Evolutionary conservation across 2,329 filamentous ascomycete species (phyloP), one percentile per base, ranked within the genome.

Genomic region (Aspergillus sp.): DNA sequence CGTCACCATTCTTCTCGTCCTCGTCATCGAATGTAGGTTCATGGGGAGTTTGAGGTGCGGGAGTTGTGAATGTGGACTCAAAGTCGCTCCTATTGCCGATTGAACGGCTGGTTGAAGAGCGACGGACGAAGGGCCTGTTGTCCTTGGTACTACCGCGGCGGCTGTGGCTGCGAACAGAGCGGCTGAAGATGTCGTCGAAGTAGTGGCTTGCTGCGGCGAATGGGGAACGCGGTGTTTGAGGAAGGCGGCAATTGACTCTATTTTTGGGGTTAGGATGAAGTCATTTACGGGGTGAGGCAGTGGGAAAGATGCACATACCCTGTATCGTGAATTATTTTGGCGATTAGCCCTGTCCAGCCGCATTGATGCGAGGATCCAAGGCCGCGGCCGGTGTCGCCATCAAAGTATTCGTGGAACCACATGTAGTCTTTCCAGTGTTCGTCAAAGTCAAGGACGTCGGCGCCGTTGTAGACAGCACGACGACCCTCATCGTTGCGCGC

Each of bases 331-430:
- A 98, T 98, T 86, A 98, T 90, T 76, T 96, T 93, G 25, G 93
- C 93, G 73, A 98, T 92, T 65, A 98, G 77, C 23, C 93, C 93
- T 39, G 93, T 97, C 93, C 95, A 98, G 50, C 93, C 93, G 70
- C 91, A 96, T 75, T 98, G 95, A 75, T 98, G 95, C 48, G 88
- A 93, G 39, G 93, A 91, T 57, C 93, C 93, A 1, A 98, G 83
- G 15, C 95, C 93, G 64, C 92, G 89, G 14, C 93, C 93, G 51
- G 82, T 88, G 72, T 98, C 93, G 40, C 92, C 93, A 70, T 98
- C 93, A 71, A 98, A 98, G 81, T 96, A 98, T 74, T 98, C 93
- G 72, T 96, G 90, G 82, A 96, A 98, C 90, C 91, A 97, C 67
- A 98, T 81, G 69, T 93, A 86, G 68, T 96, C 93, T 74, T 89